These are phyloP conservation scores for Eutypella sp. DNA, from an alignment of 2,329 filamentous ascomycete species.

Conservation along the genomic window DNA sequence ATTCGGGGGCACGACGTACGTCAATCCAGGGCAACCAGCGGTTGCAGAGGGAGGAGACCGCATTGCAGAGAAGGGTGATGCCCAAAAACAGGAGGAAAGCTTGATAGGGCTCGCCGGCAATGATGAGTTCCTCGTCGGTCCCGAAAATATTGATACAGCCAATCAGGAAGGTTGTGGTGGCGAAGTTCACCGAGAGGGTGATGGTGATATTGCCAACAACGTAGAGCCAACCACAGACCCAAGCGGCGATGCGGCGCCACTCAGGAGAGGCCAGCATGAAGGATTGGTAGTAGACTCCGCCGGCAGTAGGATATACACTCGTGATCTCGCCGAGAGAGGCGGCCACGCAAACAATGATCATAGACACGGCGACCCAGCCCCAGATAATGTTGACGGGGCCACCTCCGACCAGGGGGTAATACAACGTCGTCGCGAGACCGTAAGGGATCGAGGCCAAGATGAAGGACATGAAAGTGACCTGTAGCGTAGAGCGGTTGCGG, in stretches of 20 bases:
- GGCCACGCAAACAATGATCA: slow-evolving; percentile 67
- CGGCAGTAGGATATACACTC: slow-evolving; percentile 70
- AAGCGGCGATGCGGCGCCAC: slow-evolving; percentile 60
- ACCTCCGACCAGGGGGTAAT: slow-evolving; percentile 61
- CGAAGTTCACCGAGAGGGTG: slow-evolving; percentile 77
- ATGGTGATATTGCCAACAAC: slow-evolving; percentile 78
- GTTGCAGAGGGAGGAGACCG: slow-evolving; percentile 64
- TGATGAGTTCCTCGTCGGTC: slow-evolving; percentile 37
- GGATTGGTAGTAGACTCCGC: slow-evolving; percentile 74
- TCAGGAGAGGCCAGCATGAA: slow-evolving; percentile 63
- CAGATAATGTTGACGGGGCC: slow-evolving; percentile 67
- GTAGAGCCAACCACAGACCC: slow-evolving; percentile 72
- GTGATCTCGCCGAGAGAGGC: slow-evolving; percentile 69
- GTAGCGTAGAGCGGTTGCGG: slow-evolving; percentile 61
- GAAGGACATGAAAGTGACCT: slow-evolving; percentile 72
- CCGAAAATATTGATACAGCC: slow-evolving; percentile 53
- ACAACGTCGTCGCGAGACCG: slow-evolving; percentile 64
- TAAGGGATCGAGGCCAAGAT: slow-evolving; percentile 72
- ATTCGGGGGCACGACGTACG: slow-evolving; percentile 42
- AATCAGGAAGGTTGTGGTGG: slow-evolving; percentile 61
- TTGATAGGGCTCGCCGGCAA: slow-evolving; percentile 55
- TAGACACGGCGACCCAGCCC: slow-evolving; percentile 65
- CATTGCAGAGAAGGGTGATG: slow-evolving; percentile 59
- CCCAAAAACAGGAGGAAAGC: slow-evolving; percentile 67
- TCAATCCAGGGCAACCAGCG: slow-evolving; percentile 63